Evolutionary conservation across 805 yeast species (phyloP).

Genomic region (Hanseniaspora nectarophila): DNA sequence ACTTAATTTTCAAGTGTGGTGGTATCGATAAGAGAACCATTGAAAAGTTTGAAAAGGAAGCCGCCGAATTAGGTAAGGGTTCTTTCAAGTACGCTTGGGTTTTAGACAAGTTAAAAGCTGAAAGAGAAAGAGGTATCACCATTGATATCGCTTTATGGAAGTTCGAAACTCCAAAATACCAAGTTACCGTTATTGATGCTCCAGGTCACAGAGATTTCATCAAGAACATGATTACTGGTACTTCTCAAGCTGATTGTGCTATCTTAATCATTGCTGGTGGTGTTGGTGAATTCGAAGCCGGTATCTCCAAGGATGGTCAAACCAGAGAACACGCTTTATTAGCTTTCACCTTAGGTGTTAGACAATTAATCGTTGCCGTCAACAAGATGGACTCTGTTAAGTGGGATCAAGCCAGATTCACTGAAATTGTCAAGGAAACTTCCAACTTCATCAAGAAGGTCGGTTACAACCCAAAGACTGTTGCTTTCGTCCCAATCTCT

Average conservation of each 20-base stretch:
- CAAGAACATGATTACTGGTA: constrained; percentile 93
- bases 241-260: constrained; percentile 89
- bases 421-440: constrained; percentile 66
- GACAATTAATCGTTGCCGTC: constrained; percentile 76
- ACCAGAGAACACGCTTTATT: constrained; percentile 90
- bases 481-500: constrained; percentile 81
- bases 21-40: constrained; percentile 98
- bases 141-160: constrained; percentile 87
- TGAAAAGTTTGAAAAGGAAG: constrained; percentile 96
- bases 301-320: constrained; percentile 89
- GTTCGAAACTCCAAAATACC: constrained; percentile 82
- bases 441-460: constrained; percentile 73
- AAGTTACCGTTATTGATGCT: constrained; percentile 86
- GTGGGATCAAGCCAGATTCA: constrained; percentile 73
- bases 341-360: constrained; percentile 82
- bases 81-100: constrained; percentile 98
- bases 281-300: constrained; percentile 91
- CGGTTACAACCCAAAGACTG: constrained; percentile 72
- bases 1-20: constrained; percentile 98
- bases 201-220: constrained; percentile 96
- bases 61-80: constrained; percentile 94
- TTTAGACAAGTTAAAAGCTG: constrained; percentile 88
- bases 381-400: constrained; percentile 92
- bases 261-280: constrained; percentile 84
- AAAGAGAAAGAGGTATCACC: constrained; percentile 95